Evolutionary conservation across 129 eudicot species (phyloP), one percentile per base, ranked within the genome.

Genomic region (Lactuca sativa): DNA sequence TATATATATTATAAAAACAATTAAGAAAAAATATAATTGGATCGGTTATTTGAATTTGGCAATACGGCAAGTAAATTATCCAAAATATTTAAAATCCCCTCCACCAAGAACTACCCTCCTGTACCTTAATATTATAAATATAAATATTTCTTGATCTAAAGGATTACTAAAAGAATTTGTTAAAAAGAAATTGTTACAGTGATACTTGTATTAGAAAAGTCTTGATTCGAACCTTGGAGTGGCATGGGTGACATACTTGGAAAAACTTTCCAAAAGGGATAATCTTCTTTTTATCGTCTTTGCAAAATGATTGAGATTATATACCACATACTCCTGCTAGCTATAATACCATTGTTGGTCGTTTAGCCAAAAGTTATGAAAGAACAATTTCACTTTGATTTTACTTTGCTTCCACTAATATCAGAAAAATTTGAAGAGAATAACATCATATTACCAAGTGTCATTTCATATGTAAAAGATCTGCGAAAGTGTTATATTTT

Each of bases 281-380:
- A 62, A 52, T 32, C 21, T 12, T 74, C 54, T 66, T 68, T 57
- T 51, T 66, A 74, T 74, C 80, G 59, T 76, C 56, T 67, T 75
- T 59, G 56, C 80, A 74, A 57, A 51, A 76, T 68, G 69, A 76
- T 76, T 67, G 56, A 74, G 80, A 76, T 76, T 76, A 76, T 74
- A 76, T 76, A 25, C 80, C 74, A 68, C 74, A 60, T 21, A 48
- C 41, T 74, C 15, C 4, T 33, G 37, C 51, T 60, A 31, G 51
- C 65, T 11, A 59, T 17, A 48, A 67, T 67, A 10, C 61, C 41
- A 38, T 72, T 54, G 30, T 66, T 63, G 68, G 53, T 59, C 10
- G 59, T 67, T 76, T 38, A 3, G 55, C 30, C 17, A 10, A 54
- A 64, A 53, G 37, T 21, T 17, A 73, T 38, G 57, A 31, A 73